Evolutionary conservation across 164 flowering plant species (phyloP).

Genomic region (Cinnamomum micranthum): DNA sequence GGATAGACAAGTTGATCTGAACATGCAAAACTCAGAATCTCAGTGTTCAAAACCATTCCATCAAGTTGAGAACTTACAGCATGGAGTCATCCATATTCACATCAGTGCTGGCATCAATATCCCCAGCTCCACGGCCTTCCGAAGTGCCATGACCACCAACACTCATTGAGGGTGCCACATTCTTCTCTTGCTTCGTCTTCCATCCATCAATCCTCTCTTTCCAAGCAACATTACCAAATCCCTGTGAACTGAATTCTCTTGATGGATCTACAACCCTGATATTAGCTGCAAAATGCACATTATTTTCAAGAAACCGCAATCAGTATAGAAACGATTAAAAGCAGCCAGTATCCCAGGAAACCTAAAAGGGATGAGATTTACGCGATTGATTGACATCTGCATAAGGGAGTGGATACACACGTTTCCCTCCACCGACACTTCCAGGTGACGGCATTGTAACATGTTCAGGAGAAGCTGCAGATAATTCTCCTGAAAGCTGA

Average conservation of each 20-base stretch:
- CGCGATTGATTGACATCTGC: conserved; percentile 48
- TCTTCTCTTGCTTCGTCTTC: conserved; percentile 50
- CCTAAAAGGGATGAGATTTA: conserved; percentile 14
- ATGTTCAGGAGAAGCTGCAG: conserved; percentile 85
- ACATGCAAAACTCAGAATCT: background rate
- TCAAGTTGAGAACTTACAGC: conserved; percentile 24
- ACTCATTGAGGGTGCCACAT: conserved; percentile 59
- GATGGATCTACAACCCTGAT: conserved; percentile 64
- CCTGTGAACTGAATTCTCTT: conserved; percentile 74
- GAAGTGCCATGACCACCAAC: conserved; percentile 44
- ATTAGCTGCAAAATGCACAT: conserved; percentile 46
- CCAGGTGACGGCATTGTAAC: conserved; percentile 71
- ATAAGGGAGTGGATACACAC: conserved; percentile 46
- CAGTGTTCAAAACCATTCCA: background rate
- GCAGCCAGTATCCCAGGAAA: background rate
- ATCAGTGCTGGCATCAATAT: conserved; percentile 35
- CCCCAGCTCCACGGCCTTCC: conserved; percentile 62
- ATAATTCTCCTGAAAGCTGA: conserved; percentile 83
- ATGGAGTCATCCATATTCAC: conserved; percentile 33
- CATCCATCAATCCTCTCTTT: conserved; percentile 58
- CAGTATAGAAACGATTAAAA: background rate
- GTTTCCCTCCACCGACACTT: conserved; percentile 48
- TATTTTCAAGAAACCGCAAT: background rate
- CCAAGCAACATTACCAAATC: conserved; percentile 63
- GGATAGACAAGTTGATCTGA: too few species aligned